Base-by-base conservation (phyloP, 441 rosid species). In the Pelargonium fulgidum region DNA sequence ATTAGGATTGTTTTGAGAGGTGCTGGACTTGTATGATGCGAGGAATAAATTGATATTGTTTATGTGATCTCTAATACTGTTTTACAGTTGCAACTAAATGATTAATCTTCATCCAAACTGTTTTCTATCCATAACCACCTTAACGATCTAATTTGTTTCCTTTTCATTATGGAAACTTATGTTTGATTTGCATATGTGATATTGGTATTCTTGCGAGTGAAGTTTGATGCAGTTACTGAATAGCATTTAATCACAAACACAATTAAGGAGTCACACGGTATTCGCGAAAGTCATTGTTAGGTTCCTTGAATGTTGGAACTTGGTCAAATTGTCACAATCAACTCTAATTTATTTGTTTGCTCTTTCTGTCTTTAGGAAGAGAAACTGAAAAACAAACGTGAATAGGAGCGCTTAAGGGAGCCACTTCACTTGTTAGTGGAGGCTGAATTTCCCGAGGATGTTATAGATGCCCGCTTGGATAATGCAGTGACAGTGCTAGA, bases 391-490 rank as follows among this genome's bases (percentile, higher is more conserved):
- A 96, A 89, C 59, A 94, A 94, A 81, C 93, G 92, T 56, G 99
- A 96, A 66, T 94, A 91, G 39, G 96, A 94, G 80, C 99, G 91
- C 80, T 96, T 91, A 7, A 83, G 85, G 22, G 96, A 93, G 82
- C 93, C 88, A 6, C 78, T 93, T 67, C 99, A 93, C 64, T 84
- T 93, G 36, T 77, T 93, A 79, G 86, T 93, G 70, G 99, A 89
- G 82, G 97, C 99, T 6, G 97, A 88, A 77, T 91, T 88, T 77
- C 91, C 94, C 0, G 96, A 90, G 78, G 96, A 88, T 76, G 75
- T 82, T 66, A 83, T 94, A 69, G 83, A 94, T 78, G 69, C 87
- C 26, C 87, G 85, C 24, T 58, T 94, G 81, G 96, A 89, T 42
- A 82, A 85, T 66, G 99, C 99, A 3, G 81, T 90, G 50, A 74